phyloP scores from a whole-genome alignment of 345 rosid genomes.

The Brassica cretica region DNA sequence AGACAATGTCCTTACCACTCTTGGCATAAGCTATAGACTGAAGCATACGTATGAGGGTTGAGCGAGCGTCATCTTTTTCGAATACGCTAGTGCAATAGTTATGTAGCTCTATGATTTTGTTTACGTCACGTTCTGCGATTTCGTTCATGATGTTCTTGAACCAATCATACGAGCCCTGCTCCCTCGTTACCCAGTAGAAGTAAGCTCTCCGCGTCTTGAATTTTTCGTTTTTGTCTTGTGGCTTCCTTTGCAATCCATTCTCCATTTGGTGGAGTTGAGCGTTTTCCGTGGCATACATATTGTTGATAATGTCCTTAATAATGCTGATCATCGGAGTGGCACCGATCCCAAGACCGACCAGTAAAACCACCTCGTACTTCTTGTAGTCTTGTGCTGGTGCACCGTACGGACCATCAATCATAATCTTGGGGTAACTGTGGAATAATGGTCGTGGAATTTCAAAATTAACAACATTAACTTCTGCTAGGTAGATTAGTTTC shows the following conservation, averaged over 20 bases:
- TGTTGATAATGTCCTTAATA: conserved; percentile 65
- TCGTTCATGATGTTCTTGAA: conserved; percentile 60
- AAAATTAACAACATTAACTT: not conserved
- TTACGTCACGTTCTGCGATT: conserved; percentile 44
- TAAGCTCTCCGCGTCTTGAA: conserved; percentile 68
- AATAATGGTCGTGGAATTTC: conserved; percentile 5
- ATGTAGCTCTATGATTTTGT: conserved; percentile 68
- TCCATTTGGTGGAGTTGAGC: conserved; percentile 36
- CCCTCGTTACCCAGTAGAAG: conserved; percentile 80
- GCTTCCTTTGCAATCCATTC: conserved; percentile 31
- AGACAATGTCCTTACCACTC: conserved; percentile 64
- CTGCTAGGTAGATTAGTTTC: not conserved
- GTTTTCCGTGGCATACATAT: conserved; percentile 47
- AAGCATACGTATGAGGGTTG: conserved; percentile 73
- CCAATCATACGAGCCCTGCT: conserved; percentile 81
- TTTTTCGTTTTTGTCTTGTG: conserved; percentile 35
- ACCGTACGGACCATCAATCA: conserved; percentile 80
- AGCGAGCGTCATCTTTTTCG: conserved; percentile 74
- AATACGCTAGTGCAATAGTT: conserved; percentile 78
- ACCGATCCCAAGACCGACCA: conserved; percentile 74
- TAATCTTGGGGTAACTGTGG: conserved; percentile 48
- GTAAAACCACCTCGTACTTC: conserved; percentile 63
- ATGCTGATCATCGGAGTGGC: conserved; percentile 91
- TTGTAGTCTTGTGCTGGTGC: conserved; percentile 84
- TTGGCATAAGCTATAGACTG: conserved; percentile 65